Evolutionary conservation across 2,329 filamentous ascomycete genomes (phyloP).

Genomic region (Didymosphaeria variabile): DNA sequence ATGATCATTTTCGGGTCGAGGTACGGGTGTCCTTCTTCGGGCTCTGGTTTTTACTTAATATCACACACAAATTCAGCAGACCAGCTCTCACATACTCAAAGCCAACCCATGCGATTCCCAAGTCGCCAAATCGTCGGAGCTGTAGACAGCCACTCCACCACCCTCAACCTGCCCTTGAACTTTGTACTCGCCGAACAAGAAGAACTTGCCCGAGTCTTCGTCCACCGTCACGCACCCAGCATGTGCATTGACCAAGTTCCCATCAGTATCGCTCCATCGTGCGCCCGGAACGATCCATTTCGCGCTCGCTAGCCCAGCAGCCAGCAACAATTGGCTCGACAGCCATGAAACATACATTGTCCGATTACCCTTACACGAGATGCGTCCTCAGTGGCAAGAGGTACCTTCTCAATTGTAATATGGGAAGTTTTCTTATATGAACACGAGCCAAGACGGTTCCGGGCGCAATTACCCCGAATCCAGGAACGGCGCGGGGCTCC

Average conservation of each 20-base stretch:
- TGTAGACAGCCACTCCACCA: slow-evolving; percentile 66
- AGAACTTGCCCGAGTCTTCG: slow-evolving; percentile 63
- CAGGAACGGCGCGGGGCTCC: slow-evolving; percentile 40
- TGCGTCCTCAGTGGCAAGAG: slow-evolving; percentile 16
- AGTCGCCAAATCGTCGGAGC: slow-evolving; percentile 67
- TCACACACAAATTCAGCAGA: not conserved
- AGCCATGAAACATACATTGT: slow-evolving; percentile 30
- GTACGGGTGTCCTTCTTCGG: slow-evolving; percentile 63
- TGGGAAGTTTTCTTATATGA: not conserved
- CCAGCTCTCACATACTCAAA: slow-evolving; percentile 50
- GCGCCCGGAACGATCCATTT: slow-evolving; percentile 70
- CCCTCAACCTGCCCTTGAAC: slow-evolving; percentile 66
- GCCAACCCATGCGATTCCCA: slow-evolving; percentile 68
- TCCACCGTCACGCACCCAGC: slow-evolving; percentile 66
- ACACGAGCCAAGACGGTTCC: slow-evolving; percentile 35
- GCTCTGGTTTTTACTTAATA: slow-evolving; percentile 45
- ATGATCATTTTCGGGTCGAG: slow-evolving; percentile 67
- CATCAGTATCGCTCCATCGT: slow-evolving; percentile 68
- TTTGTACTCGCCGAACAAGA: slow-evolving; percentile 71
- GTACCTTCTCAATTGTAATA: not conserved
- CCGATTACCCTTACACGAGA: not conserved
- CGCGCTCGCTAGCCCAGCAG: slow-evolving; percentile 38
- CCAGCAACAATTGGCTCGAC: slow-evolving; percentile 33
- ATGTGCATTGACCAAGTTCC: slow-evolving; percentile 69
- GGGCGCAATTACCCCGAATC: slow-evolving; percentile 36